Conservation (phyloP, 148 eudicot species). For the Oxyria digyna region DNA sequence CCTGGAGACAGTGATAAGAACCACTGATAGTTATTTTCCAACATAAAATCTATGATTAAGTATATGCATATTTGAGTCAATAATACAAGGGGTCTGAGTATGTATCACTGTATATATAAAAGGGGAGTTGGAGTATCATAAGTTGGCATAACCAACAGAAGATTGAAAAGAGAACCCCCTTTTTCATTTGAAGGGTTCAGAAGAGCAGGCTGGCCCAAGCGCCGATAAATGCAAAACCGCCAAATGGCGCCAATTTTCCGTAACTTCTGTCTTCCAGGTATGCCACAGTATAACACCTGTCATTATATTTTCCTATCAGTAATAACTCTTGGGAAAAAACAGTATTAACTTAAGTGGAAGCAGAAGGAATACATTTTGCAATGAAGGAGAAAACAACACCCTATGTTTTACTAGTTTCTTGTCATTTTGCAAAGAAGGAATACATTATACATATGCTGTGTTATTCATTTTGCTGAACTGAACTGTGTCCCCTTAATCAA, state of each 20-base stretch:
- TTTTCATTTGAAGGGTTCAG: conserved; percentile 11
- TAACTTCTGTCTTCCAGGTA: conserved; percentile 72
- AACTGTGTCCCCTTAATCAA: not conserved
- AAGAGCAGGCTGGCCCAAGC: conserved; percentile 90
- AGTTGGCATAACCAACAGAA: not conserved
- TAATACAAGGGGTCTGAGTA: not conserved
- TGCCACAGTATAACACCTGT: conserved; percentile 82
- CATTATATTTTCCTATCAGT: conserved; percentile 3
- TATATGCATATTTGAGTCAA: not conserved
- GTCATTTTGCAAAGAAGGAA: no score
- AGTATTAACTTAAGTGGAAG: not conserved
- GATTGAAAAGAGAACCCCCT: not conserved
- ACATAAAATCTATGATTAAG: not conserved
- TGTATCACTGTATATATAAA: not conserved
- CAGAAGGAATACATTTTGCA: not conserved
- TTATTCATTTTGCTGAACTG: not conserved
- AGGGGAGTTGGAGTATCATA: not conserved
- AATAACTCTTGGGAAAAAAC: not conserved
- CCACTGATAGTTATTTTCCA: not conserved
- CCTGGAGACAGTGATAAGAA: not conserved
- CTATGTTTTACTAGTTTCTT: no score
- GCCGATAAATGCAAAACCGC: conserved; percentile 81
- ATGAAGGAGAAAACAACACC: not conserved
- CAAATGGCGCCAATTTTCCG: conserved; percentile 64
- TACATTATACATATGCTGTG: no score